A percentile compares a stretch with the other conserved stretches of the same genome.
Conservation (phyloP, 2,329 filamentous ascomycete genomes). For the Pseudodiploospora longispora region DNA sequence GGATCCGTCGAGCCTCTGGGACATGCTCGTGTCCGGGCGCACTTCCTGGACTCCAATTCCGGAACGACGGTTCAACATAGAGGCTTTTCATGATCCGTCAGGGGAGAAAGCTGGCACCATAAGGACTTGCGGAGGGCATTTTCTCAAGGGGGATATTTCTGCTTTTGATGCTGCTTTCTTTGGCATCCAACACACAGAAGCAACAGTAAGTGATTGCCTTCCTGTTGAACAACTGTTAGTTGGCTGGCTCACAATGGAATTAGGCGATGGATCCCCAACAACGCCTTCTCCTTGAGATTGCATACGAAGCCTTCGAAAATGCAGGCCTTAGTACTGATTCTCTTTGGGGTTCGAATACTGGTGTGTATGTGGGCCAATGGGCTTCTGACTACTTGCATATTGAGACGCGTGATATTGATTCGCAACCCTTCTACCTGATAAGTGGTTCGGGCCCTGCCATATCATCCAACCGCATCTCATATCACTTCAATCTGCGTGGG, state of each 20-base stretch:
- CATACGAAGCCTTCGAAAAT: constrained; percentile 20
- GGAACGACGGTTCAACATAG: constrained; percentile 37
- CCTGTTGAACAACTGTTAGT: background rate
- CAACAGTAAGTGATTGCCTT: background rate
- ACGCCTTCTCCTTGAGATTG: constrained; percentile 25
- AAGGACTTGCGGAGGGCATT: constrained; percentile 15
- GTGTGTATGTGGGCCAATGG: constrained; percentile 22
- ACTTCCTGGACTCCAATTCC: constrained; percentile 32
- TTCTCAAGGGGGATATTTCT: constrained; percentile 17
- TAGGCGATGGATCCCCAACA: constrained; percentile 36
- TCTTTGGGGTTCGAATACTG: constrained; percentile 17
- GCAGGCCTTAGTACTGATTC: constrained; percentile 24
- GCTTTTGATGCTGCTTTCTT: constrained; percentile 19
- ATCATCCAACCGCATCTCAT: background rate
- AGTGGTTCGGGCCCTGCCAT: constrained; percentile 10
- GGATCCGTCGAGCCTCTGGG: constrained; percentile 11
- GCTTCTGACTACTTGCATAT: constrained; percentile 16
- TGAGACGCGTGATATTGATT: constrained; percentile 24
- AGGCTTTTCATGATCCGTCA: constrained; percentile 27
- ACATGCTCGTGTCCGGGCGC: constrained; percentile 15
- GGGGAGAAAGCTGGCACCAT: constrained; percentile 3
- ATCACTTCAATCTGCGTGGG: background rate
- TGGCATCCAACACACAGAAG: constrained; percentile 13
- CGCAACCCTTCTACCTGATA: constrained; percentile 25
- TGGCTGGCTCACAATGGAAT: background rate